Conservation (phyloP, 2,329 filamentous ascomycete genomes). For the Amauroascus verrucosus region DNA sequence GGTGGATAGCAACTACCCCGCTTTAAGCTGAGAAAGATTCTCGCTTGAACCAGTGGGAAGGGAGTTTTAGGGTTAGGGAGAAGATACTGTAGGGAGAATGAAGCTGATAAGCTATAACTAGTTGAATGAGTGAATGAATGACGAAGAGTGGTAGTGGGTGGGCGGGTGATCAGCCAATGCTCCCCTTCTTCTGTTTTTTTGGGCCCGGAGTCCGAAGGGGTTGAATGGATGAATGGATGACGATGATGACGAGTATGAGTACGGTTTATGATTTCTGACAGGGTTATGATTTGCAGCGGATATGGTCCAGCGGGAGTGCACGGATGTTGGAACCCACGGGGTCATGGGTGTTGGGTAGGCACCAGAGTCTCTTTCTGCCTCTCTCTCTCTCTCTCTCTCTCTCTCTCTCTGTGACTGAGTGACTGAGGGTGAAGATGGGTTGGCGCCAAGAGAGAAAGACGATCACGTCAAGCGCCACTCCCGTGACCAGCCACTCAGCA, state of each 20-base stretch:
- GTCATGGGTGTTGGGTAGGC: too few relatives aligned
- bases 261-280: neutral
- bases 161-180: constrained; percentile 9
- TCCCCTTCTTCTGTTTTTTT: neutral
- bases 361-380: too few relatives aligned
- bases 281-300: neutral
- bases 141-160: neutral
- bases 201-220: neutral
- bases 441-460: neutral
- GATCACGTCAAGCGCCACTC: too few relatives aligned
- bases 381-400: too few relatives aligned
- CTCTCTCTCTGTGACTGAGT: too few relatives aligned
- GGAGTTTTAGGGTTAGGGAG: too few relatives aligned
- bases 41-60: too few relatives aligned
- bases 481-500: neutral
- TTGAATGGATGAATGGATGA: neutral
- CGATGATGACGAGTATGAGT: neutral
- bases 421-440: too few relatives aligned
- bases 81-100: too few relatives aligned
- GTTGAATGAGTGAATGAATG: neutral
- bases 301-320: neutral
- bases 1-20: too few relatives aligned
- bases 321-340: neutral
- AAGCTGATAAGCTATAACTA: too few relatives aligned
- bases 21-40: too few relatives aligned